Evolutionary conservation across 768 basidiomycete genomes (phyloP), one percentile per base, ranked within the genome.

Genomic region (Serendipita vermifera): DNA sequence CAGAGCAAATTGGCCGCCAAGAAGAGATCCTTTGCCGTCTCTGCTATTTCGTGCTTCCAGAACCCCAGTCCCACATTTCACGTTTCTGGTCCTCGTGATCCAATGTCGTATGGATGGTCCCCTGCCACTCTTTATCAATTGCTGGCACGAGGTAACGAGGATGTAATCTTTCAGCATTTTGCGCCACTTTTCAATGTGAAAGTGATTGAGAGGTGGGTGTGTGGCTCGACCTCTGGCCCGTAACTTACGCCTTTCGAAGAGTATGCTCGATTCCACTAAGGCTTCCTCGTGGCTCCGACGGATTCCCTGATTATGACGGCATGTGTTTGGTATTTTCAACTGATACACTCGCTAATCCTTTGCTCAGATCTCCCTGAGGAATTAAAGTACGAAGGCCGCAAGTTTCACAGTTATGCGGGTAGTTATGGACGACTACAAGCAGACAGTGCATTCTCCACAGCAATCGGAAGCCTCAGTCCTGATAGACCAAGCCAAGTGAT

Each of bases 401-500:
- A 41, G 26, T 6, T 41, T 13, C 33, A 38, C 20, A 22, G 33
- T 11, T 4, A 26, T 15, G 7, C 43, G 20, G 46, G 31, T 11
- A 9, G 26, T 3, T 57, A 57, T 24, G 17, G 35, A 20, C n/a
- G 43, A 4, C 33, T 33, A 13, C 15, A 41, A n/a, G 33, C 41
- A 14, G 56, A 31, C 3, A 33, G 51, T n/a, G 33, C 32, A n/a
- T 43, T 57, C 27, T 41, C 33, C 24, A 51, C 46, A 3, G 33
- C 56, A 3, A 33, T 57, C 11, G n/a, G 27, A 9, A 31, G 33
- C 7, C 24, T 43, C 3, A 46, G 33, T 24, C 51, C 43, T 15
- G 51, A 48, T 31, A 51, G 29, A 85, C 87, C 88, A 61, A 75
- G 76, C 59, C 73, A 72, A 36, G 81, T 88, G 13, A 69, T 89